Evolutionary conservation across 1,284 basidiomycete species (phyloP), one percentile per base, ranked within the genome.

Genomic region (Ustilago nuda): DNA sequence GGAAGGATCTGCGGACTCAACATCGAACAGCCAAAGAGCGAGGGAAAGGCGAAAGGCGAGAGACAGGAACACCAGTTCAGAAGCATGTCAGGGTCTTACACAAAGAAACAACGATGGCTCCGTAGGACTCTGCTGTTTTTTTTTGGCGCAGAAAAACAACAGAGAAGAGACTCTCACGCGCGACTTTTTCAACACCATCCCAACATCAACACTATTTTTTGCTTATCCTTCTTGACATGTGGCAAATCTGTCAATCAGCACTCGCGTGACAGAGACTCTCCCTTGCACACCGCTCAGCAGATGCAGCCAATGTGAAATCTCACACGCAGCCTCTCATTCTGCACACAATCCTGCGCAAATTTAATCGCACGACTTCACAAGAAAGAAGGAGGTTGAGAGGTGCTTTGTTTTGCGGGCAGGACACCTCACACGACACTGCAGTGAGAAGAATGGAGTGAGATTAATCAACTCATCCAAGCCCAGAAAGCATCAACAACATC

Each of bases 401-500:
- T 27, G 23, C 23, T 27, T 27, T 27, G 23, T 27, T 27, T 27
- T 27, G 23, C 23, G 23, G 23, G 23, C 23, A 27, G 23, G 23
- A 27, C 23, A 27, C 23, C 23, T 27, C 23, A 27, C 23, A 27
- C 23, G 23, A 27, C 23, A 27, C 23, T 27, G 15, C 43, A n/a
- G 3, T 45, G 43, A 17, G n/a, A n/a, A 37, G 11, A 43, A 37
- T n/a, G 33, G 33, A 8, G 11, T 19, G 12, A 11, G 35, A 36
- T 43, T 15, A 11, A 15, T 66, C 48, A 70, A 56, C 77, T 78
- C 76, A 80, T 80, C 76, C 78, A 78, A 39, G 53, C 56, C 66
- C 74, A 80, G 59, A 81, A 81, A 0, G 78, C 79, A 50, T 71
- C 69, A 11, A 80, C 79, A 2, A 81, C 65, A 32, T 64, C 61